Base-by-base conservation (phyloP, 2,329 filamentous ascomycete species). In the Colletotrichum sp. region DNA sequence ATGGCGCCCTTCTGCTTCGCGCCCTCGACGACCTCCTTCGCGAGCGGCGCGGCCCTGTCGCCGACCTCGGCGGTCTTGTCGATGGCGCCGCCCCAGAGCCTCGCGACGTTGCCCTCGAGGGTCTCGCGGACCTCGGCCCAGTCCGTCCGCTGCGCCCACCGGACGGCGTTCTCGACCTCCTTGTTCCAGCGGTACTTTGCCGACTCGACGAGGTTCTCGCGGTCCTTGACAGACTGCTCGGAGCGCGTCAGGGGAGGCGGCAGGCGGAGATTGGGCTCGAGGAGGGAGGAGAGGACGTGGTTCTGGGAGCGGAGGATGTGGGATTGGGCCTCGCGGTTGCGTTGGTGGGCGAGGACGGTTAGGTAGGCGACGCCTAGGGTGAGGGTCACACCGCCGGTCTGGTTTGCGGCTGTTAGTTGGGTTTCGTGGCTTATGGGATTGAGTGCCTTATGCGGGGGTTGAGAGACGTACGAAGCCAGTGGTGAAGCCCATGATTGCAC, bases 121-220 rank as follows among this genome's bases (percentile, higher is more conserved):
- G 85, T 87, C 77, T 93, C 90, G 69, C 92, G 89, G 69, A 92
- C 88, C 68, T 88, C 88, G 64, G 87, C 85, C 93, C 93, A 95
- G 82, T 94, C 90, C 76, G 90, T 92, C 38, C 85, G 88, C 84
- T 95, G 91, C 72, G 91, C 90, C 89, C 91, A 93, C 74, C 87
- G 88, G 71, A 94, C 93, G 67, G 93, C 89, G 76, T 88, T 87
- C 82, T 93, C 90, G 43, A 96, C 84, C 84, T 96, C 94, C 66
- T 89, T 84, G 83, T 97, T 96, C 94, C 94, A 96, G 75, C 91
- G 88, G 80, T 94, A 93, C 86, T 96, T 96, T 79, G 93, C 88
- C 43, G 91, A 87, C 81, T 96, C 94, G 69, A 92, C 82, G 65
- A 94, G 85, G 63, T 88, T 88, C 32, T 89, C 87, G 76, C 89